Percentiles rank a stretch among this genome's conserved stretches.
These are phyloP conservation scores for Klebsormidium nitens DNA, from an alignment of 139 green algal species.

Conservation along the genomic window DNA sequence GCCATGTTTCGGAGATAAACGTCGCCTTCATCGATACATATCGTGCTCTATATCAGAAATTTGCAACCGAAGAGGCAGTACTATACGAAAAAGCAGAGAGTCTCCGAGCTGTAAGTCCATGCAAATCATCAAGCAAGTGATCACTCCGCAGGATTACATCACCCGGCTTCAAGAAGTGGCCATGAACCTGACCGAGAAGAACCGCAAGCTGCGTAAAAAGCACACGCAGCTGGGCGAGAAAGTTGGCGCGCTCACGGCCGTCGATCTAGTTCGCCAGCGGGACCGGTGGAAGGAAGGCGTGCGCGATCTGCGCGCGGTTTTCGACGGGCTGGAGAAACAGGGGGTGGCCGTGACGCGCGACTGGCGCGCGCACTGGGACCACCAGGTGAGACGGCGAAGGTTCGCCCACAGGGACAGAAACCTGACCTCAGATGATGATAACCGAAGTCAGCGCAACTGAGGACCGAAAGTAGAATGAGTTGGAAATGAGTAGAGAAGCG, in stretches of 20 bases:
- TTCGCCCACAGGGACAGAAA: too few species aligned
- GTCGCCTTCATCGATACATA: too few species aligned
- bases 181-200: slow-evolving; percentile 49
- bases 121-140: too few species aligned
- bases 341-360: slow-evolving; percentile 48
- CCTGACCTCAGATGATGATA: too few species aligned
- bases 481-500: too few species aligned
- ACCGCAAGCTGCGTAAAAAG: slow-evolving; percentile 55
- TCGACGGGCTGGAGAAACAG: slow-evolving; percentile 56
- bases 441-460: too few species aligned
- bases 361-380: slow-evolving; percentile 79
- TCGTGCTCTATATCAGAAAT: too few species aligned
- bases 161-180: slow-evolving; percentile 44
- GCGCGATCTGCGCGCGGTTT: slow-evolving; percentile 65
- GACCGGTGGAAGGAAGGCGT: slow-evolving; percentile 57
- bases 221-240: slow-evolving; percentile 42
- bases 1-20: too few species aligned
- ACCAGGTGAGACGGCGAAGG: slow-evolving; percentile 34
- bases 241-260: slow-evolving; percentile 48
- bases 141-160: slow-evolving; percentile 59
- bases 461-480: too few species aligned
- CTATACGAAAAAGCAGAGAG: too few species aligned
- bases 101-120: too few species aligned
- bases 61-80: too few species aligned
- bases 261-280: slow-evolving; percentile 57